Conservation (phyloP, 306 rosid genomes). For the Chamaecrista fasciculata region DNA sequence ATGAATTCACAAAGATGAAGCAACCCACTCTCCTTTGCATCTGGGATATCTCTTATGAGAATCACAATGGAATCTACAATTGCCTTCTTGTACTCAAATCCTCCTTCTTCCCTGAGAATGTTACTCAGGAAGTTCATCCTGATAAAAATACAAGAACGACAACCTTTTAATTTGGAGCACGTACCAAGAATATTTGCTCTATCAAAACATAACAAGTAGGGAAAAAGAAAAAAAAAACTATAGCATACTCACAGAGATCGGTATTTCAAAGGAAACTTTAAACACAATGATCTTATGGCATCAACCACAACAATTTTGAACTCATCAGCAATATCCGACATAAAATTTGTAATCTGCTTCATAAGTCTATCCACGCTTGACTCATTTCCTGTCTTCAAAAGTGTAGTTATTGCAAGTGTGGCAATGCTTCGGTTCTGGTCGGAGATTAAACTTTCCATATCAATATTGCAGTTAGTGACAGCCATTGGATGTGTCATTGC, state of each 20-base stretch:
- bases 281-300: slow-evolving; percentile 92
- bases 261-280: slow-evolving; percentile 92
- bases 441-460: slow-evolving; percentile 94
- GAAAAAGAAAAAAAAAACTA: background rate
- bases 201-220: slow-evolving; percentile 5
- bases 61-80: slow-evolving; percentile 96
- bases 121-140: slow-evolving; percentile 99
- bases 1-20: slow-evolving; percentile 98
- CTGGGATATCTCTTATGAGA: slow-evolving; percentile 93
- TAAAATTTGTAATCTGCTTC: slow-evolving; percentile 97
- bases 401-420: slow-evolving; percentile 96
- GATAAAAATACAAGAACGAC: slow-evolving; percentile 20
- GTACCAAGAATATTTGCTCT: background rate
- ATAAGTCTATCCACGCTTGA: slow-evolving; percentile 95
- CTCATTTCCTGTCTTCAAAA: slow-evolving; percentile 97
- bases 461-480: slow-evolving; percentile 97
- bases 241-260: slow-evolving; percentile 79
- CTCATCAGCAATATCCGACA: slow-evolving; percentile 98
- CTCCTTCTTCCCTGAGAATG: slow-evolving; percentile 99
- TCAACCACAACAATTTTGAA: slow-evolving; percentile 97
- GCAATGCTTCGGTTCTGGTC: slow-evolving; percentile 99
- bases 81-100: slow-evolving; percentile 97
- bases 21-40: slow-evolving; percentile 94
- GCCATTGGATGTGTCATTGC: slow-evolving; percentile 99
- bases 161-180: slow-evolving; percentile 22